Percentiles rank a stretch among this genome's conserved stretches.
Evolutionary conservation across 2,329 filamentous ascomycete genomes (phyloP).

Genomic region (Dactylonectria macrodidyma): DNA sequence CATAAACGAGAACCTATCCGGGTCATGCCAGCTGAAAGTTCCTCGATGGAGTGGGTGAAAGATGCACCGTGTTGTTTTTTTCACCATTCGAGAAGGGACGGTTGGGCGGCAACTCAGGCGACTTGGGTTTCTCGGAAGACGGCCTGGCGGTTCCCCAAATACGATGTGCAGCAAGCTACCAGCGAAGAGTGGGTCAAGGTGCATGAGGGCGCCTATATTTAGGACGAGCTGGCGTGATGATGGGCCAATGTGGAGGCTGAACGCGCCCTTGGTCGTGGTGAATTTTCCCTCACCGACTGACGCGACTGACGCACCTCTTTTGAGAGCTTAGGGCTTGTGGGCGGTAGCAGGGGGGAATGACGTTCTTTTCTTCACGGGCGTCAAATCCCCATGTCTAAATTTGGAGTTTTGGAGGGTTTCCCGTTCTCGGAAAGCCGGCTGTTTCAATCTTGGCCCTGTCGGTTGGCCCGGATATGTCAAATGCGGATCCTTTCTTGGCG

Average conservation of each 20-base stretch:
- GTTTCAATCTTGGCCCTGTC: background rate
- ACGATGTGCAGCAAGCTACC: conserved; percentile 7
- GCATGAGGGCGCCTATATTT: background rate
- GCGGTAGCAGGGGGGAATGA: too few relatives aligned
- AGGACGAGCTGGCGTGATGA: background rate
- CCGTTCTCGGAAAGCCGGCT: background rate
- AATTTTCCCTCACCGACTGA: conserved; percentile 1
- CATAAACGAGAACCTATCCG: background rate
- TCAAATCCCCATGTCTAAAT: background rate
- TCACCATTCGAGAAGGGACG: background rate
- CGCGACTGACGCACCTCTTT: background rate
- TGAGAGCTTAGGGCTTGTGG: background rate
- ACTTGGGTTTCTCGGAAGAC: background rate
- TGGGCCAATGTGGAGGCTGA: background rate
- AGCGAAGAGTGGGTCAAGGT: background rate
- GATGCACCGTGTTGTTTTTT: background rate
- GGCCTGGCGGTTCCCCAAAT: background rate
- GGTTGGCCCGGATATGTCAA: background rate
- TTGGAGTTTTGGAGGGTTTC: background rate
- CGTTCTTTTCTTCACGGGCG: background rate
- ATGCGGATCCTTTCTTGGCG: background rate
- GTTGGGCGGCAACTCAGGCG: background rate
- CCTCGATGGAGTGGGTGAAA: background rate
- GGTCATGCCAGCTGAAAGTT: background rate
- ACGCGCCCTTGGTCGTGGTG: background rate